A percentile compares a stretch with the other conserved stretches of the same genome.
Evolutionary conservation across 495 filamentous ascomycete species (phyloP).

Genomic region (Amphirosellinia nigrospora): DNA sequence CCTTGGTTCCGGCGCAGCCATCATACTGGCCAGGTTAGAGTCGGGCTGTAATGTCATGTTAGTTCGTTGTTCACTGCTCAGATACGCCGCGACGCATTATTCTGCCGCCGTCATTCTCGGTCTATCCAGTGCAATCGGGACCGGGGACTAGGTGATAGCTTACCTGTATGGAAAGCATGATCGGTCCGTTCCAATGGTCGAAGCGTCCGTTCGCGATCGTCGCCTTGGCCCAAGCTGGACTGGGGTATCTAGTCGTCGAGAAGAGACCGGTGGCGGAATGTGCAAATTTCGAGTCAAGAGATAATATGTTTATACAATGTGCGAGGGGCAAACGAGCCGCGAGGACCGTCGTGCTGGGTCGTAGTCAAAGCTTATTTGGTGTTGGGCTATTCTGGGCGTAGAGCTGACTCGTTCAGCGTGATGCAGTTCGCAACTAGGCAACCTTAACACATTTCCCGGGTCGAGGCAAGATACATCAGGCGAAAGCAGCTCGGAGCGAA

Average conservation of each 20-base stretch:
- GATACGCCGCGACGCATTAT: background rate
- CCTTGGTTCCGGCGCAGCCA: slow-evolving; percentile 55
- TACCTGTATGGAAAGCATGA: slow-evolving; percentile 27
- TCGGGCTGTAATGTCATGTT: slow-evolving; percentile 32
- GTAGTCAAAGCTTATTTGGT: slow-evolving; percentile 14
- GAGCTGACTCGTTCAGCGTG: slow-evolving; percentile 14
- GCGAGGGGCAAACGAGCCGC: background rate
- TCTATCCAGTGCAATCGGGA: background rate
- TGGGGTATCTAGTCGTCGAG: background rate
- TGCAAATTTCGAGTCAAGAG: background rate
- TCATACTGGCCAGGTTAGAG: slow-evolving; percentile 49
- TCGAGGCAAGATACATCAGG: slow-evolving; percentile 9
- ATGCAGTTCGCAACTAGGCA: slow-evolving; percentile 21
- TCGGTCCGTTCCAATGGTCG: background rate
- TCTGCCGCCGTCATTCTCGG: background rate
- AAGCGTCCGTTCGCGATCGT: background rate
- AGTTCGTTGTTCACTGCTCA: background rate
- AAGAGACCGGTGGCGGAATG: background rate
- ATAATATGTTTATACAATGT: background rate
- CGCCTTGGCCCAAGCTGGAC: slow-evolving; percentile 8
- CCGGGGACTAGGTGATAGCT: background rate
- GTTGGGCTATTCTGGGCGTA: background rate
- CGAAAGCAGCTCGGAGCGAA: background rate
- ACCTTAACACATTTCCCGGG: slow-evolving; percentile 21
- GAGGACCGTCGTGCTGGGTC: slow-evolving; percentile 28